Evolutionary conservation across 2,329 filamentous ascomycete species (phyloP).

Genomic region (Hypomyces rosellus): DNA sequence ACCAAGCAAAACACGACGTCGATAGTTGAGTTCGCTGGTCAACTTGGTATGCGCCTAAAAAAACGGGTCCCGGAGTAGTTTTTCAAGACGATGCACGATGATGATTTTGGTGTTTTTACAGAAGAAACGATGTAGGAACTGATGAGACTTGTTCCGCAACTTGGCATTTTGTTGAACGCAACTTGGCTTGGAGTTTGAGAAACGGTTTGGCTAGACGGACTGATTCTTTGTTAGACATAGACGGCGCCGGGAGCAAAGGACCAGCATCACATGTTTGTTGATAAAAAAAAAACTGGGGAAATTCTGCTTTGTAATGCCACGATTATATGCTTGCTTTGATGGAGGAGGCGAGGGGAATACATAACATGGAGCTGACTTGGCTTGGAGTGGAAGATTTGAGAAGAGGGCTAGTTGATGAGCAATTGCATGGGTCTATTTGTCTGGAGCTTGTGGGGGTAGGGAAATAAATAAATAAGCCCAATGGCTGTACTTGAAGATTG

Average conservation of each 20-base stretch:
- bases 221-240: slow-evolving; percentile 2
- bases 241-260: background rate
- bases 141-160: too few species aligned
- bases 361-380: background rate
- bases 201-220: background rate
- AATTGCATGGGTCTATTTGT: background rate
- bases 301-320: background rate
- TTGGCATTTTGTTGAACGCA: background rate
- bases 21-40: background rate
- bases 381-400: background rate
- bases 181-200: background rate
- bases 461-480: too few species aligned
- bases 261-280: background rate
- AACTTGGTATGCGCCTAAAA: too few species aligned
- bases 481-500: too few species aligned
- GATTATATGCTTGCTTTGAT: background rate
- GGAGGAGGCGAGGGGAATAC: background rate
- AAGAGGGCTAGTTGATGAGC: background rate
- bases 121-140: too few species aligned
- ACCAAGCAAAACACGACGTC: slow-evolving; percentile 26
- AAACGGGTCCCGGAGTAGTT: too few species aligned
- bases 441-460: background rate
- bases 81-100: too few species aligned
- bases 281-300: background rate
- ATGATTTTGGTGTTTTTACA: too few species aligned